Percentiles rank a stretch among this genome's conserved stretches.
These are phyloP conservation scores for Emergomyces orientalis DNA, from an alignment of 2,329 filamentous ascomycete genomes.

Conservation along the genomic window DNA sequence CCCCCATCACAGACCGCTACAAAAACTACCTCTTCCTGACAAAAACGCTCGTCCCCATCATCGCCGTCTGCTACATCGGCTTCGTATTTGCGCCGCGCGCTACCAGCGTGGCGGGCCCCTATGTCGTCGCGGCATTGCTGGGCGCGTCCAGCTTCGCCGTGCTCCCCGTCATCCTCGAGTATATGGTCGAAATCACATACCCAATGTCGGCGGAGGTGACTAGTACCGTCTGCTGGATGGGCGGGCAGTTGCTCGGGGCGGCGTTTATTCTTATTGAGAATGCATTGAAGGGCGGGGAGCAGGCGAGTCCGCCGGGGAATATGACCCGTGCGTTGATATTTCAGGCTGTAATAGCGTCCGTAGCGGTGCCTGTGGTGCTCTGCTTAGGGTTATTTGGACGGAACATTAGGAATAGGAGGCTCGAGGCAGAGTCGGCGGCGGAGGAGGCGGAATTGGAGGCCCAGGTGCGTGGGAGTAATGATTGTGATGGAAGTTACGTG, in stretches of 20 bases:
- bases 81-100: constrained; percentile 73
- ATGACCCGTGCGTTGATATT: constrained; percentile 73
- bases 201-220: constrained; percentile 80
- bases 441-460: neutral
- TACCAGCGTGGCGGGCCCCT: constrained; percentile 47
- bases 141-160: constrained; percentile 73
- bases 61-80: constrained; percentile 62
- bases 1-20: constrained; percentile 74
- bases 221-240: constrained; percentile 73
- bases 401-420: constrained; percentile 30
- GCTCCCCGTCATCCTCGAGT: constrained; percentile 77
- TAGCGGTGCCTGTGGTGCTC: constrained; percentile 57
- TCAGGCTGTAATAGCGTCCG: constrained; percentile 60
- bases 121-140: constrained; percentile 63
- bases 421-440: constrained; percentile 30
- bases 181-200: constrained; percentile 75
- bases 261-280: constrained; percentile 77
- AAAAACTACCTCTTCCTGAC: constrained; percentile 68
- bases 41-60: constrained; percentile 63
- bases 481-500: neutral
- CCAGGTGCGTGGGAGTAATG: neutral
- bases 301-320: constrained; percentile 53
- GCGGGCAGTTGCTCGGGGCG: constrained; percentile 75
- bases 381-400: constrained; percentile 61
- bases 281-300: constrained; percentile 49